These are phyloP conservation scores for Solanum virginianum DNA, from an alignment of 257 asterid species.

Conservation along the genomic window DNA sequence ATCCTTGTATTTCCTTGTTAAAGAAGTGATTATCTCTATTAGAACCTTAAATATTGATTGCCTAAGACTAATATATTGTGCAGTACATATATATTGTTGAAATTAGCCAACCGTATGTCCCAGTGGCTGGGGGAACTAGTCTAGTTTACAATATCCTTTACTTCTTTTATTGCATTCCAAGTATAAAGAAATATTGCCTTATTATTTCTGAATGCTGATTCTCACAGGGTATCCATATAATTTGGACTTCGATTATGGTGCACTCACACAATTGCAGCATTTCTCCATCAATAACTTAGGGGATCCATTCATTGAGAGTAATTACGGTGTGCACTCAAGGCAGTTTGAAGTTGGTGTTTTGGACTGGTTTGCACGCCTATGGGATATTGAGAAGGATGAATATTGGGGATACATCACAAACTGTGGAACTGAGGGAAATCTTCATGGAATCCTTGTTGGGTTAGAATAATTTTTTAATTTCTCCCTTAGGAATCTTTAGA, in stretches of 20 bases:
- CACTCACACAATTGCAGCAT: slow-evolving; percentile 79
- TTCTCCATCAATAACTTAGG: slow-evolving; percentile 91
- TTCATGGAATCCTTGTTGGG: slow-evolving; percentile 95
- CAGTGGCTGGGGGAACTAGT: background rate
- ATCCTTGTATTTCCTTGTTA: background rate
- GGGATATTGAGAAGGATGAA: slow-evolving; percentile 83
- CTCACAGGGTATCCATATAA: slow-evolving; percentile 84
- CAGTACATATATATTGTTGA: background rate
- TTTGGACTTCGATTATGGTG: slow-evolving; percentile 94
- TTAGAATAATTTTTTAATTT: slow-evolving; percentile 12
- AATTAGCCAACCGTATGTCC: background rate
- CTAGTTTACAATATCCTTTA: background rate
- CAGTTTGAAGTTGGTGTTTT: slow-evolving; percentile 94
- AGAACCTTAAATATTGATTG: background rate
- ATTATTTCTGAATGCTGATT: background rate
- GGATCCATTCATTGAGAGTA: slow-evolving; percentile 94
- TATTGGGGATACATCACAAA: slow-evolving; percentile 96
- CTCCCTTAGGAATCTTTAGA: background rate
- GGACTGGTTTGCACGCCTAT: slow-evolving; percentile 91
- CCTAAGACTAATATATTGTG: background rate
- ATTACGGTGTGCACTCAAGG: slow-evolving; percentile 93
- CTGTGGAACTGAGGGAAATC: slow-evolving; percentile 98
- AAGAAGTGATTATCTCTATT: background rate
- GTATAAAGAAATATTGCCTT: background rate
- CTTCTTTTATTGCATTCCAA: background rate